These are phyloP conservation scores for Candida sanyaensis DNA, from an alignment of 1,139 yeast genomes.

Conservation along the genomic window DNA sequence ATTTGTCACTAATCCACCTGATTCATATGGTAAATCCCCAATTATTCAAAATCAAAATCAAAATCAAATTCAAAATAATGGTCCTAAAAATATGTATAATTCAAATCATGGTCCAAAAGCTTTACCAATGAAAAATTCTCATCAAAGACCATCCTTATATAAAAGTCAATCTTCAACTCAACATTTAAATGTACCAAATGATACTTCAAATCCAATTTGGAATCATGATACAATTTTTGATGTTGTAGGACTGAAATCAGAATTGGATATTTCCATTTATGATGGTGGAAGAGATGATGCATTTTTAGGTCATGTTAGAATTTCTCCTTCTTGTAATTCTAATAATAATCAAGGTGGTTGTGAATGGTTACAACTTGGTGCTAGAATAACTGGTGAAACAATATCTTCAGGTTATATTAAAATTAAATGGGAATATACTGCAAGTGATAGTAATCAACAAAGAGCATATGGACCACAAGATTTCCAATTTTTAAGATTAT, in stretches of 20 bases:
- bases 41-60: conserved; percentile 35
- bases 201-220: conserved; percentile 71
- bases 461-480: conserved; percentile 90
- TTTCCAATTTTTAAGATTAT: conserved; percentile 82
- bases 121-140: conserved; percentile 18
- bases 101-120: conserved; percentile 17
- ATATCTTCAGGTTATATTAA: conserved; percentile 72
- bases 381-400: conserved; percentile 75
- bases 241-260: conserved; percentile 81
- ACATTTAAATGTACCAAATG: conserved; percentile 42
- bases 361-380: conserved; percentile 74
- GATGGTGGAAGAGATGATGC: conserved; percentile 82
- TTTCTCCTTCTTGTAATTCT: conserved; percentile 61
- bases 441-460: conserved; percentile 56
- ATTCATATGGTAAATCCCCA: conserved; percentile 52
- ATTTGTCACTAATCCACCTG: conserved; percentile 82
- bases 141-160: conserved; percentile 47
- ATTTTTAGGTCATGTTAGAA: conserved; percentile 81
- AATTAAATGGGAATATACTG: conserved; percentile 72
- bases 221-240: conserved; percentile 91
- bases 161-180: conserved; percentile 70
- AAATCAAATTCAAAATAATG: conserved; percentile 18
- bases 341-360: conserved; percentile 35
- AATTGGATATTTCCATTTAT: conserved; percentile 83
- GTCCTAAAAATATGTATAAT: conserved; percentile 15